These are phyloP conservation scores for Erythrobasidium yunnanense DNA, from an alignment of 768 basidiomycete species.

Conservation along the genomic window DNA sequence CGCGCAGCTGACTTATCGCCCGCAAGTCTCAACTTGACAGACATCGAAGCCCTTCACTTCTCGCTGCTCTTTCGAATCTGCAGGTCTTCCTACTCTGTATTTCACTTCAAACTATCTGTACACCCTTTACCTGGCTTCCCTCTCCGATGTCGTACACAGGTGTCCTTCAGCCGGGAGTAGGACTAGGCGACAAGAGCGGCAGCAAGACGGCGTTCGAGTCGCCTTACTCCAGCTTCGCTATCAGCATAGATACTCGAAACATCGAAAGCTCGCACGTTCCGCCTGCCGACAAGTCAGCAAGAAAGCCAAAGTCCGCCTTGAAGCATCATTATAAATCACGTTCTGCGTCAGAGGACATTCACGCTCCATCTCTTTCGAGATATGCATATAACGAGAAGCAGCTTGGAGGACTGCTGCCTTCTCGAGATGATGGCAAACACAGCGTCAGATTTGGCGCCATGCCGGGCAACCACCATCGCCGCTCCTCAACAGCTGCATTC, in stretches of 20 bases:
- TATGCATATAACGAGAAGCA: neutral
- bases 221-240: constrained; percentile 13
- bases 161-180: neutral
- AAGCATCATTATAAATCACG: too few species aligned
- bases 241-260: constrained; percentile 1
- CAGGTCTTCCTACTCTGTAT: too few species aligned
- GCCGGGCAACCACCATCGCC: too few species aligned
- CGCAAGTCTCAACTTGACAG: too few species aligned
- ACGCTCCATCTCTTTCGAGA: neutral
- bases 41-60: too few species aligned
- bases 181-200: neutral
- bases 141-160: neutral
- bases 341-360: neutral
- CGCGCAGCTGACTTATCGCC: too few species aligned
- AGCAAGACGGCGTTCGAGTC: neutral
- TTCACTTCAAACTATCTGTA: neutral
- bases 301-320: neutral
- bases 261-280: neutral
- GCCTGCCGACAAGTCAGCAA: neutral
- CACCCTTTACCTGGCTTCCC: neutral
- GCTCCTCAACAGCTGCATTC: constrained; percentile 25
- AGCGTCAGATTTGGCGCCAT: too few species aligned
- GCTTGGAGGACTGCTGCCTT: neutral
- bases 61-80: too few species aligned
- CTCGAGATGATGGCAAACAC: too few species aligned